Evolutionary conservation across 179 eudicot species (phyloP).

Genomic region (Spinacia oleracea): DNA sequence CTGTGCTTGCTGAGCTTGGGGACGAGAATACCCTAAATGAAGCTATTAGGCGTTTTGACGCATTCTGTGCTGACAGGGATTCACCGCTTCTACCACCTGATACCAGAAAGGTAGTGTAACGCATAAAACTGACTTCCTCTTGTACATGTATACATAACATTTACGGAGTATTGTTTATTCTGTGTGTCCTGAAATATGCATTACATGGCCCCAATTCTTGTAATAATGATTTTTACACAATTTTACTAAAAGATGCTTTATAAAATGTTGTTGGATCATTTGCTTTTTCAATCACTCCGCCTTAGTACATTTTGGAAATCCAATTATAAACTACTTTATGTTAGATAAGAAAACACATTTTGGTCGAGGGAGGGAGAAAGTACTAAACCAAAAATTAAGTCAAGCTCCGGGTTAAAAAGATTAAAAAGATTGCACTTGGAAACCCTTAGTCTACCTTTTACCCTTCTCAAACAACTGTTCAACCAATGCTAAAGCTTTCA

Average conservation of each 20-base stretch:
- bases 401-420: no score
- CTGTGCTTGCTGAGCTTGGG: slow-evolving; percentile 75
- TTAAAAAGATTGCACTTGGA: no score
- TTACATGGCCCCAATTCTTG: not conserved
- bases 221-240: not conserved
- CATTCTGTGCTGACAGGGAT: slow-evolving; percentile 64
- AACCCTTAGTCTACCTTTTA: no score
- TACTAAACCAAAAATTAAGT: no score
- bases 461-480: no score
- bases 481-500: no score
- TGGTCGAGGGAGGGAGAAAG: no score
- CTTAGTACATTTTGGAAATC: not conserved
- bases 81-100: slow-evolving; percentile 97
- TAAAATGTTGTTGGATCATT: not conserved
- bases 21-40: slow-evolving; percentile 68
- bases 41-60: slow-evolving; percentile 78
- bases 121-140: not conserved
- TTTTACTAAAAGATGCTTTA: not conserved
- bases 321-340: no score
- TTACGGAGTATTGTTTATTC: no score
- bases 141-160: not conserved
- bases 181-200: not conserved
- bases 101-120: slow-evolving; percentile 64
- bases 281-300: not conserved
- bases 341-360: not conserved